Conservation (phyloP, 1,139 yeast genomes). For the Pichia cactophila region DNA sequence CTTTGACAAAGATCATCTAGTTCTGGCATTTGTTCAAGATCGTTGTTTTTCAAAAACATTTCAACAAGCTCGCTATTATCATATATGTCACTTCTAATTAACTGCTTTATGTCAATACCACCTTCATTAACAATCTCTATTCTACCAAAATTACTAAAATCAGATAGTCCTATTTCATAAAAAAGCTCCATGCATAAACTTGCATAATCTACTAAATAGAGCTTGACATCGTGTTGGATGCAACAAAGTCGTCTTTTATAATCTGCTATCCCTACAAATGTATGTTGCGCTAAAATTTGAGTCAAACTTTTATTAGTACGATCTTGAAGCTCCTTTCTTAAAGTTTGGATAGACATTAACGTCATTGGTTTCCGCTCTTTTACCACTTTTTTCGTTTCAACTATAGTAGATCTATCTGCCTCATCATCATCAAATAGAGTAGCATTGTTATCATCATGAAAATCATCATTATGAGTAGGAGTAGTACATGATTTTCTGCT, state of each 20-base stretch:
- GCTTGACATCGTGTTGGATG: conserved; percentile 71
- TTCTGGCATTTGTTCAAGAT: conserved; percentile 10
- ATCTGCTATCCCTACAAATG: conserved; percentile 81
- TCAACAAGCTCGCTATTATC: conserved; percentile 15
- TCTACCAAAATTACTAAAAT: conserved; percentile 77
- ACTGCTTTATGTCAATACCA: conserved; percentile 25
- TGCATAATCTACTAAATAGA: conserved; percentile 77
- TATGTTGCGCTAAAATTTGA: conserved; percentile 58
- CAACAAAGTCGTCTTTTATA: conserved; percentile 61
- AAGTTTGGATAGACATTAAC: conserved; percentile 50
- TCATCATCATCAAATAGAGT: background rate
- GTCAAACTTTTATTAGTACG: conserved; percentile 50
- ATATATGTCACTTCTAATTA: conserved; percentile 19
- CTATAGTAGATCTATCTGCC: conserved; percentile 19
- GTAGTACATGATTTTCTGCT: background rate
- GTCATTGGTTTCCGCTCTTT: conserved; percentile 31
- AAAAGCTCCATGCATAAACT: conserved; percentile 60
- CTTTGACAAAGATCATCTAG: conserved; percentile 22
- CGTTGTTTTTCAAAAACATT: conserved; percentile 1
- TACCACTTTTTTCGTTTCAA: conserved; percentile 9
- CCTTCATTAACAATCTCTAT: conserved; percentile 34
- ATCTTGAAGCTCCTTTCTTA: conserved; percentile 45
- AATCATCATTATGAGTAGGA: background rate
- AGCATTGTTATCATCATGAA: background rate
- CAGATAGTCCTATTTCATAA: conserved; percentile 71